A percentile compares a stretch with the other conserved stretches of the same genome.
phyloP scores from a whole-genome alignment of 2,329 filamentous ascomycete genomes.

The Penicillium brasilianum region DNA sequence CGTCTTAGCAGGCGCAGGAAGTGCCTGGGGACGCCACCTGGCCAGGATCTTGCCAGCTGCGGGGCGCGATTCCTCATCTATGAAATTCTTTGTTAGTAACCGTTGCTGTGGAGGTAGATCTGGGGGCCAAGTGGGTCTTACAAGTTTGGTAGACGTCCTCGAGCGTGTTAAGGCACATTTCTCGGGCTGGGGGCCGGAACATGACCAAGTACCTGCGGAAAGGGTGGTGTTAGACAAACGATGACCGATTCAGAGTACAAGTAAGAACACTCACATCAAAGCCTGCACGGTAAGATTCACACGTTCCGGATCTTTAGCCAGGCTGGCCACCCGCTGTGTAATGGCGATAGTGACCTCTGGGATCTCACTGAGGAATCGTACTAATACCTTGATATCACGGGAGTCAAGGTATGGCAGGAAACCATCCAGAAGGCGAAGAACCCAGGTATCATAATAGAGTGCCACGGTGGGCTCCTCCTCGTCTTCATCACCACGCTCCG shows the following conservation, averaged over 20 bases:
- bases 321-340: constrained; percentile 70
- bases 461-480: constrained; percentile 48
- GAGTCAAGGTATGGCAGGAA: constrained; percentile 90
- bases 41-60: constrained; percentile 59
- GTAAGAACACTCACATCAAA: constrained; percentile 54
- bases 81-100: background rate
- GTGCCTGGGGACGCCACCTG: constrained; percentile 58
- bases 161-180: constrained; percentile 62
- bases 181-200: constrained; percentile 64
- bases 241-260: background rate
- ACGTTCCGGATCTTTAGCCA: constrained; percentile 68
- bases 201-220: constrained; percentile 57
- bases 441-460: constrained; percentile 77
- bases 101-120: background rate
- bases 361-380: constrained; percentile 89
- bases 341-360: constrained; percentile 76
- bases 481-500: constrained; percentile 50
- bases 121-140: constrained; percentile 35
- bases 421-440: constrained; percentile 80
- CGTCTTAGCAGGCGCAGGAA: constrained; percentile 20
- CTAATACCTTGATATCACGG: constrained; percentile 80
- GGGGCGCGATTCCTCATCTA: constrained; percentile 54
- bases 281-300: constrained; percentile 64
- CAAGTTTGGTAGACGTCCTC: constrained; percentile 63
- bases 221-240: background rate